Evolutionary conservation across 345 rosid genomes (phyloP), one percentile per base, ranked within the genome.

Genomic region (Geranium rotundifolium): DNA sequence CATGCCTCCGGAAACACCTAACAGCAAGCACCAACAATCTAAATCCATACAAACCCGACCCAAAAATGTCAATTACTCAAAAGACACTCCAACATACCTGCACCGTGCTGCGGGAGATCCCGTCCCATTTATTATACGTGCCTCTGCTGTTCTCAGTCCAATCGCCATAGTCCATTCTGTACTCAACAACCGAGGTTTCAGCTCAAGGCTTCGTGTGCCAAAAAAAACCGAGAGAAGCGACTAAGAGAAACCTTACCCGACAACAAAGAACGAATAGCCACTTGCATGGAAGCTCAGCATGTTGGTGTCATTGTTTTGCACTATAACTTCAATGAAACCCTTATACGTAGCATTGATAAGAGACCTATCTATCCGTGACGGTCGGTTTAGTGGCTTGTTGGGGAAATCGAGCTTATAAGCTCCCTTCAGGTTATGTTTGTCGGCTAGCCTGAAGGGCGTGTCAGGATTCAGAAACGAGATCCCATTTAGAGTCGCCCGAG

Each of bases 1-100:
- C 99, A 93, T 63, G 77, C 97, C 57, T 96, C 91, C 8, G 97
- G 95, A 54, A 85, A 86, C 7, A 90, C 99, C 99, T 93, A 65
- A 57, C 72, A 34, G 2, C 6, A 34, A 34, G 37, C 3, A 31
- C 37, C 6, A 34, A 34, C 1, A 1, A 34, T 34, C 41, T 34
- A 34, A 34, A 34, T 8, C 10, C 41, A 34, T 34, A 34, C 41
- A 34, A 4, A 34, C 6, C 10, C 7, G 10, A 34, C 7, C 7
- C 6, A 34, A 34, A 34, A 34, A 34, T 4, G 41, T 34, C 10
- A 34, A 34, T 34, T 34, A 34, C 41, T 34, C 10, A 0, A 34
- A 34, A 34, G 41, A 1, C 41, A 4, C 10, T 1, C 3, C 10
- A 17, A 70, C 79, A 16, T 58, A 80, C 81, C 79, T 87, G 88